Conservation (phyloP, 2,329 filamentous ascomycete genomes). For the Fusarium mexicanum region DNA sequence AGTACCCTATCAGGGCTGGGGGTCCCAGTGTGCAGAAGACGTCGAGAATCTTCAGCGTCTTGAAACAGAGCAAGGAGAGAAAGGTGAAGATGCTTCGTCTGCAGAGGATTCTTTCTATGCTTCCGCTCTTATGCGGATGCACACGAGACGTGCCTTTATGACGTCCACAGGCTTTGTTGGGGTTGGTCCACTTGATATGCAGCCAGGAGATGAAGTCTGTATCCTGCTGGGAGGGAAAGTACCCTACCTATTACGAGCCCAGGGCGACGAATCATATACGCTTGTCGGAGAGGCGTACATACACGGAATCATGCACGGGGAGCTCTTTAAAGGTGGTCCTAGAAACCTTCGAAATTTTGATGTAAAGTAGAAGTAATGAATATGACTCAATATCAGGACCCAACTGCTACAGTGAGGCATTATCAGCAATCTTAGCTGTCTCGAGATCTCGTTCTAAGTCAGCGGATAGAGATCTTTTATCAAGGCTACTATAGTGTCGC, state of each 20-base stretch:
- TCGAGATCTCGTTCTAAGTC: rapidly evolving
- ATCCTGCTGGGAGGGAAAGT: not conserved
- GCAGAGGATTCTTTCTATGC: not conserved
- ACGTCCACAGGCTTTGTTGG: not conserved
- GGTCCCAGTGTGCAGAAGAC: not conserved
- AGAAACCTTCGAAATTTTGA: not conserved
- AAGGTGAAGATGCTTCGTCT: not conserved
- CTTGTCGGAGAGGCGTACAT: not conserved
- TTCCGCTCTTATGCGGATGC: not conserved
- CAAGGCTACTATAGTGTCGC: not conserved
- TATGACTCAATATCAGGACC: not conserved
- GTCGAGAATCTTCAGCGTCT: not conserved
- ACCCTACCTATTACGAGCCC: not conserved
- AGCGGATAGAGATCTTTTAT: not conserved
- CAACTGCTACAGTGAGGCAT: not conserved
- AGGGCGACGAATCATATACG: not conserved
- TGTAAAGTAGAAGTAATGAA: not conserved
- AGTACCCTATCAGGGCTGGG: not conserved
- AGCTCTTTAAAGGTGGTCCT: not conserved
- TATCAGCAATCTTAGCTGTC: not conserved
- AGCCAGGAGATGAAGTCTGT: not conserved
- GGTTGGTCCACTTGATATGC: not conserved
- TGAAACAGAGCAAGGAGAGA: too few relatives aligned
- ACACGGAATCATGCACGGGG: not conserved
- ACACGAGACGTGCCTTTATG: not conserved